These are phyloP conservation scores for Lentinula sp. DNA, from an alignment of 768 basidiomycete genomes.

Conservation along the genomic window DNA sequence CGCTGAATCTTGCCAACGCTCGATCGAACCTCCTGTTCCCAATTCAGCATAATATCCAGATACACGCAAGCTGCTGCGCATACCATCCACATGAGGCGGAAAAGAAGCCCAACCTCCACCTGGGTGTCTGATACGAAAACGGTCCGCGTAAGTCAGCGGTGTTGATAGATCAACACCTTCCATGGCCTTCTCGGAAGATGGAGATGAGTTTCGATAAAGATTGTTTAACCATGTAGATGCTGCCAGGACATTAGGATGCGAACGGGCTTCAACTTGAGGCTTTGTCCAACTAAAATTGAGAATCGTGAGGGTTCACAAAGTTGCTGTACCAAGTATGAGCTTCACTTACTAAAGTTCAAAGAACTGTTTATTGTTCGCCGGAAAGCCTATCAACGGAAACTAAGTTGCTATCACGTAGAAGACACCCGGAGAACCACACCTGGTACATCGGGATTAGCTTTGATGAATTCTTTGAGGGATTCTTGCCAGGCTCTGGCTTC, in stretches of 20 bases:
- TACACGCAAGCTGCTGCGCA: slow-evolving; percentile 1
- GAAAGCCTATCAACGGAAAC: neutral
- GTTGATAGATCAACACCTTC: slow-evolving; percentile 56
- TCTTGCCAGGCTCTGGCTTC: slow-evolving; percentile 56
- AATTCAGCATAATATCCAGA: neutral
- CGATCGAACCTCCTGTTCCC: slow-evolving; percentile 58
- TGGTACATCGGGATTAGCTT: slow-evolving; percentile 47
- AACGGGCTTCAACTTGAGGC: slow-evolving; percentile 61
- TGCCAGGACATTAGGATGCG: slow-evolving; percentile 59
- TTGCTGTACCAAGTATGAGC: neutral
- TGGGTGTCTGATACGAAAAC: slow-evolving; percentile 69
- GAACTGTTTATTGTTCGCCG: slow-evolving; percentile 50
- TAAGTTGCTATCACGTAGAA: neutral
- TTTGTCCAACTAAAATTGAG: slow-evolving; percentile 7
- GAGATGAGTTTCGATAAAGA: slow-evolving; percentile 45
- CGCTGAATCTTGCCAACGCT: slow-evolving; percentile 64
- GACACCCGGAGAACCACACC: slow-evolving; percentile 26
- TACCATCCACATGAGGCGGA: slow-evolving; percentile 37
- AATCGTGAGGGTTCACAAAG: neutral
- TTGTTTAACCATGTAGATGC: slow-evolving; percentile 57
- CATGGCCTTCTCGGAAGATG: slow-evolving; percentile 18
- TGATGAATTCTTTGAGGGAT: slow-evolving; percentile 48
- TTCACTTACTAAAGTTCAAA: slow-evolving; percentile 60
- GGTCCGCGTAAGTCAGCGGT: slow-evolving; percentile 67
- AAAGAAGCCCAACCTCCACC: slow-evolving; percentile 51